Evolutionary conservation across 1,284 basidiomycete species (phyloP), one percentile per base, ranked within the genome.

Genomic region (Irpex lacteus): DNA sequence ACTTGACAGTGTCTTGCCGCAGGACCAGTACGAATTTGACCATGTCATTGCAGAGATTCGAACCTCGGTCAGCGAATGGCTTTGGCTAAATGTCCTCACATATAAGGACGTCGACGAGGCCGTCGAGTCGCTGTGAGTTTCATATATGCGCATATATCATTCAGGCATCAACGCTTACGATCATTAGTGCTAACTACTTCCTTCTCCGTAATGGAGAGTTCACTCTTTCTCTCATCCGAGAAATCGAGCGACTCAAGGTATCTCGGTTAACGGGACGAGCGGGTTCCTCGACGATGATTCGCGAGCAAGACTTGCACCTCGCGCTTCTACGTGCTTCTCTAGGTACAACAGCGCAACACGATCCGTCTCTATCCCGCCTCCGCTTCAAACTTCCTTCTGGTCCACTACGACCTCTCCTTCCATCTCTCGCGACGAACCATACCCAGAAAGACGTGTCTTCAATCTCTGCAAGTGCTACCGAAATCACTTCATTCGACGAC

Each of bases 61-160:
- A 63, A 88, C 82, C 2, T 85, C 88, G 63, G 82, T 93, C 63
- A 90, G 91, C 68, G 94, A 95, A 78, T 97, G 95, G 95, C 80
- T 97, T 2, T 97, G 95, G 94, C 78, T 87, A 37, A 94, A 95
- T 70, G 90, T 97, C 37, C 80, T 97, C 61, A 96, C 94, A 0
- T 86, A 85, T 69, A 85, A 86, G 67, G 91, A 95, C 68, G 91
- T 96, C 0, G 87, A 91, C 66, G 89, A 88, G 26, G 87, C 91
- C 0, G 84, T 94, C 9, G 83, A 91, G 63, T 86, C 87, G 4
- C 75, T 94, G 88, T 90, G 69, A 76, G 89, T 77, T 1, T n/a
- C 36, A 55, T 15, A 19, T 5, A 32, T 55, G 55, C 8, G 54
- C 18, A 34, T 26, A 11, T 8, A 21, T 56, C 2, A 49, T 18